phyloP scores from a whole-genome alignment of 495 filamentous ascomycete genomes.

The Xylaria telfairii region DNA sequence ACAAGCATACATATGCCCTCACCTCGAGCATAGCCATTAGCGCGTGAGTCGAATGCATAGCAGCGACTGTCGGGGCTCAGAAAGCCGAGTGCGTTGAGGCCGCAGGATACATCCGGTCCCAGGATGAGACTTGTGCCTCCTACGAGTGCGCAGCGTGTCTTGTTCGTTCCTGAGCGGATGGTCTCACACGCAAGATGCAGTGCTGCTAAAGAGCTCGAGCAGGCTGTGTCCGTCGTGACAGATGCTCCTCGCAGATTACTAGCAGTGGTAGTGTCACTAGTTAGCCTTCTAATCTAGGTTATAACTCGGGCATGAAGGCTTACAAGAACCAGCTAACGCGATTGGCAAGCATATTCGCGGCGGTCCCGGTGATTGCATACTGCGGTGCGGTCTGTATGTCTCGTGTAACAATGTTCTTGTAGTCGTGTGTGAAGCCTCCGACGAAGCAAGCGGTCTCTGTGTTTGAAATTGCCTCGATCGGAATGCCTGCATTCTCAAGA shows the following conservation, averaged over 20 bases:
- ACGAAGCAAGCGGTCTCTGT: slow-evolving; percentile 80
- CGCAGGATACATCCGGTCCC: slow-evolving; percentile 41
- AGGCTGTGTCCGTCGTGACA: slow-evolving; percentile 49
- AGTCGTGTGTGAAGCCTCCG: slow-evolving; percentile 80
- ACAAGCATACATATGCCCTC: slow-evolving; percentile 59
- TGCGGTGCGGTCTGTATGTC: slow-evolving; percentile 18
- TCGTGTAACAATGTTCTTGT: slow-evolving; percentile 46
- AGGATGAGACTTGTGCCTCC: slow-evolving; percentile 53
- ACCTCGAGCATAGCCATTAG: slow-evolving; percentile 64
- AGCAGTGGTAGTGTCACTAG: not conserved
- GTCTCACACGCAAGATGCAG: slow-evolving; percentile 68
- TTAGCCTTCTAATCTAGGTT: not conserved
- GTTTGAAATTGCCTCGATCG: slow-evolving; percentile 71
- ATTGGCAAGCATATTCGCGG: slow-evolving; percentile 50
- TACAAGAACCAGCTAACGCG: slow-evolving; percentile 51
- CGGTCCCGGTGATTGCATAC: slow-evolving; percentile 49
- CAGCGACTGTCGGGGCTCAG: slow-evolving; percentile 46
- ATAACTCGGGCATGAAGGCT: slow-evolving; percentile 31
- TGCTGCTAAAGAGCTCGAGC: slow-evolving; percentile 55
- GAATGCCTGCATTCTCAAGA: slow-evolving; percentile 56
- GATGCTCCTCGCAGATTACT: slow-evolving; percentile 10
- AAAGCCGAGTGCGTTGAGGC: slow-evolving; percentile 27
- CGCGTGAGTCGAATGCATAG: slow-evolving; percentile 58
- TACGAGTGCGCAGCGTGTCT: slow-evolving; percentile 46
- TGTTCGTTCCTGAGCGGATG: slow-evolving; percentile 53